Evolutionary conservation across 2,329 filamentous ascomycete species (phyloP), one percentile per base, ranked within the genome.

Genomic region (Cladobotryum mycophilum): DNA sequence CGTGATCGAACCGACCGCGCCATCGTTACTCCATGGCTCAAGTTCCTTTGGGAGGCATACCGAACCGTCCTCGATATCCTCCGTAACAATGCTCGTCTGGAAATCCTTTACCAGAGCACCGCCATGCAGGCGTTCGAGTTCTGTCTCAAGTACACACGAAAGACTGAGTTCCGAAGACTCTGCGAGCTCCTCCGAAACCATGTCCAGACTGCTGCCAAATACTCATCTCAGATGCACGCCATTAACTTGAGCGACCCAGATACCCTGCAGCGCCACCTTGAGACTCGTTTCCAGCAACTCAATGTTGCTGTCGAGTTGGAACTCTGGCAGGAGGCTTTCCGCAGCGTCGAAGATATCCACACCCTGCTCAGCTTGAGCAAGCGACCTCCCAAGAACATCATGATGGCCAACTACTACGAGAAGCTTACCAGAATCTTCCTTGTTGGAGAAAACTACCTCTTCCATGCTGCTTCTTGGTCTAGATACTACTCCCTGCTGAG

Each of bases 381-480:
- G 82, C 88, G 93, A 50, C 91, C 91, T 37, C 86, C 93, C 49
- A 97, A 97, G 85, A 96, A 96, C 69, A 80, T 96, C 67, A 97
- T 99, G 93, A 99, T 99, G 93, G 93, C 93, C 74, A 99, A 97
- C 78, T 99, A 99, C 80, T 99, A 97, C 73, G 93, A 99, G 80
- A 97, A 97, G 76, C 84, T 99, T 52, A 96, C 93, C 38, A 85
- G 91, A 58, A 99, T 99, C 70, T 99, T 99, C 80, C 82, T 99
- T 56, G 93, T 97, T 59, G 95, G 92, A 70, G 93, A 97, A 75
- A 99, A 99, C 79, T 97, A 97, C 70, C 84, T 99, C 42, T 99
- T 99, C 84, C 93, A 99, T 67, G 93, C 93, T 60, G 93, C 93
- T 49, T 90, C 93, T 55, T 99, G 90, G 89, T 95, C 90, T 61